Evolutionary conservation across 106 monocot species (phyloP), one percentile per base, ranked within the genome.

Genomic region (Dendrobium nobile): DNA sequence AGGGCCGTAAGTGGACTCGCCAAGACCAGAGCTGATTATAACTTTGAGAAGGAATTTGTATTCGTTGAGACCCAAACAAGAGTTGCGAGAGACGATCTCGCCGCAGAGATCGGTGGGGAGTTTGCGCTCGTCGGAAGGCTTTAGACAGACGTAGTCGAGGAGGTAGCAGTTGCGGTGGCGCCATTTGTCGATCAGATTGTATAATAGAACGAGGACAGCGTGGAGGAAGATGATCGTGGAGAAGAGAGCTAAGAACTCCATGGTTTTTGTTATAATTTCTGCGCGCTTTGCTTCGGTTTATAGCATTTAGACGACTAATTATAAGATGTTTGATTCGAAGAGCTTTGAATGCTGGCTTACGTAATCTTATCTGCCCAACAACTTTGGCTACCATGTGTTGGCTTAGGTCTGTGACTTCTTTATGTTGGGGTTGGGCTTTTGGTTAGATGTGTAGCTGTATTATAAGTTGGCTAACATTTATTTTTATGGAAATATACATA

Each of bases 11-110:
- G 89, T 91, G 28, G 83, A 80, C 73, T 93, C 93, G 9, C 93
- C 90, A 18, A 93, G 88, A 68, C 90, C 90, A 26, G 93, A 90
- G 77, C 79, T 81, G 41, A 89, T 87, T 55, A 93, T 85, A 47
- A 89, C 85, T 80, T 89, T 93, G 22, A 93, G 88, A 16, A 93
- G 89, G 84, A 93, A 93, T 55, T 84, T 85, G 86, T 89, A 86
- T 76, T 93, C 93, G 37, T 84, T 84, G 16, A 93, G 67, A 9
- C 89, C 87, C 24, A 93, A 80, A 22, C 44, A 20, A 27, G 73
- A 76, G 86, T 93, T 93, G 15, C 91, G 84, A 22, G 40, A n/a
- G 41, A 89, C 79, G 75, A 93, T 83, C 5, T 91, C 85, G 7
- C 84, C 82, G 87, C 93, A 91, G n/a, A 87, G 76, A 18, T 91